Percentiles rank a stretch among this genome's conserved stretches.
Conservation (phyloP, 2,329 filamentous ascomycete species). For the Ophiosphaerella korrae region DNA sequence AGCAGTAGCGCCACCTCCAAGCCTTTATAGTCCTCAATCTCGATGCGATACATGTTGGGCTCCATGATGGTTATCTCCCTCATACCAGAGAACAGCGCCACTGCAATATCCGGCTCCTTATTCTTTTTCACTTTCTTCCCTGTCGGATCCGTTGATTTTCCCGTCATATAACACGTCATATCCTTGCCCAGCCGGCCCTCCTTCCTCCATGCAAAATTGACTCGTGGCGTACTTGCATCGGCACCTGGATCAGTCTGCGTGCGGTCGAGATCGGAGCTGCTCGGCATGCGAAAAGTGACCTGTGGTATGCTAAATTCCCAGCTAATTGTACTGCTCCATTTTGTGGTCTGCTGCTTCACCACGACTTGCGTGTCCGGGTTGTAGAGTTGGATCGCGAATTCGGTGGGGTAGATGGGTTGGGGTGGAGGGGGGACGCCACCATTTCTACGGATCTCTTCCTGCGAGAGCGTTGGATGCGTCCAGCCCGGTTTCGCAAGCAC, state of each 20-base stretch:
- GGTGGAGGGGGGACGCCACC: slow-evolving; percentile 69
- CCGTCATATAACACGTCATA: slow-evolving; percentile 85
- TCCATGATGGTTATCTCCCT: slow-evolving; percentile 89
- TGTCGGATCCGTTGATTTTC: slow-evolving; percentile 69
- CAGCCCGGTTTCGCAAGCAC: slow-evolving; percentile 84
- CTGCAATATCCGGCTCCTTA: slow-evolving; percentile 92
- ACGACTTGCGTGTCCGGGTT: slow-evolving; percentile 85
- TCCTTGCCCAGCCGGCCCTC: slow-evolving; percentile 86
- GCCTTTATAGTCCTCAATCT: slow-evolving; percentile 92
- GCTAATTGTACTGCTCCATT: slow-evolving; percentile 77
- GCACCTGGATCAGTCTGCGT: slow-evolving; percentile 66
- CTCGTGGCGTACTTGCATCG: slow-evolving; percentile 65
- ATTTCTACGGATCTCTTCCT: slow-evolving; percentile 75
- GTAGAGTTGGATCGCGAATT: slow-evolving; percentile 87
- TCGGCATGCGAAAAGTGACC: slow-evolving; percentile 81
- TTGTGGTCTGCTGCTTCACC: slow-evolving; percentile 72
- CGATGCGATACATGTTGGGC: slow-evolving; percentile 85
- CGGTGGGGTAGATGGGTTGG: slow-evolving; percentile 74
- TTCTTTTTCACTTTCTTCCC: slow-evolving; percentile 69
- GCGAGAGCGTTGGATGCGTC: slow-evolving; percentile 79
- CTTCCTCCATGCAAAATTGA: slow-evolving; percentile 86
- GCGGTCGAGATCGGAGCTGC: slow-evolving; percentile 76
- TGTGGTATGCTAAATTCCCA: slow-evolving; percentile 96
- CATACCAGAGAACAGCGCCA: slow-evolving; percentile 77
- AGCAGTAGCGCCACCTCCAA: slow-evolving; percentile 79